Conservation (phyloP, 2,329 filamentous ascomycete species). For the Didymellaceae sp. region DNA sequence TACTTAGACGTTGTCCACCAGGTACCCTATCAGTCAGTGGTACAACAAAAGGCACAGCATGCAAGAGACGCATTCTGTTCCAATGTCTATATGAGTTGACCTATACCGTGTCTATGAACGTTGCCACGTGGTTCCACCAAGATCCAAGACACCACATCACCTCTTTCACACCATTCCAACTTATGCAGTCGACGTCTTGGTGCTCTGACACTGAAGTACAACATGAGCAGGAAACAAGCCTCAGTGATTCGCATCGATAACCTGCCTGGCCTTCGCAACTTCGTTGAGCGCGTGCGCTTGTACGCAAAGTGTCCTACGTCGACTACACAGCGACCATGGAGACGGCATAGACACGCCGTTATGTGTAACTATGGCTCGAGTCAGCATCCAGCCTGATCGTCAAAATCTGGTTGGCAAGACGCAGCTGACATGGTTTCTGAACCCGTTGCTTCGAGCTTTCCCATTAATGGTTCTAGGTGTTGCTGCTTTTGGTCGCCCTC, state of each 20-base stretch:
- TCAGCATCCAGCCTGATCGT: slow-evolving; percentile 6
- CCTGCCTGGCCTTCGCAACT: background rate
- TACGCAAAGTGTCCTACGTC: slow-evolving; percentile 3
- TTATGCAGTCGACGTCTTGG: background rate
- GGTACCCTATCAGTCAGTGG: slow-evolving; percentile 10
- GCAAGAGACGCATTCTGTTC: slow-evolving; percentile 4
- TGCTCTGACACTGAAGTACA: background rate
- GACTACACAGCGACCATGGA: background rate
- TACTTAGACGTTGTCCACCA: slow-evolving; percentile 9
- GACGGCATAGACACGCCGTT: slow-evolving; percentile 1
- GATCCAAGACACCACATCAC: slow-evolving; percentile 2
- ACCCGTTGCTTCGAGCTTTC: background rate
- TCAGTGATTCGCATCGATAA: background rate
- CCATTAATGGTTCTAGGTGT: background rate
- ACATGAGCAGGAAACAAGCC: background rate
- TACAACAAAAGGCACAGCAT: slow-evolving; percentile 15
- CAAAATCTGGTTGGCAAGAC: background rate
- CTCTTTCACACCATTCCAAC: slow-evolving; percentile 1
- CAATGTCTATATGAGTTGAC: slow-evolving; percentile 7
- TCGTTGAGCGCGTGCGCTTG: slow-evolving; percentile 4
- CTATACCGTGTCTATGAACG: slow-evolving; percentile 7
- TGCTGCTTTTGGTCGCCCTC: slow-evolving; percentile 6
- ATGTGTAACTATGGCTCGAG: slow-evolving; percentile 9
- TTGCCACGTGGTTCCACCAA: slow-evolving; percentile 22
- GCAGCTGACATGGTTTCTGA: slow-evolving; percentile 5